Percentiles rank a stretch among this genome's conserved stretches.
Evolutionary conservation across 2,329 filamentous ascomycete genomes (phyloP).

Genomic region (Arthrobotrys iridis): DNA sequence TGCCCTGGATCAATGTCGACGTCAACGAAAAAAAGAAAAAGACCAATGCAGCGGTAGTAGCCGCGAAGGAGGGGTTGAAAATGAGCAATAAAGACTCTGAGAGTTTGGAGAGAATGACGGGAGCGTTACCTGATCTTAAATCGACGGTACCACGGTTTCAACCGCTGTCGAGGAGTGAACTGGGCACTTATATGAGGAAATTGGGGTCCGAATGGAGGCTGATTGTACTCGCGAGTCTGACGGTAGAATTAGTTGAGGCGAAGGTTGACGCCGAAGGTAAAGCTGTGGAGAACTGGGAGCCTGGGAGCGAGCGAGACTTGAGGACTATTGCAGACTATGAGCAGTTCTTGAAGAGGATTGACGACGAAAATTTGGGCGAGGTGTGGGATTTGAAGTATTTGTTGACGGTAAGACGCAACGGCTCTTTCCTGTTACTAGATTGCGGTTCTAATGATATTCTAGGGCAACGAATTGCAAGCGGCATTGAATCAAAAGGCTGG

Average conservation of each 20-base stretch:
- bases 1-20: slow-evolving; percentile 73
- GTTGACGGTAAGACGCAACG: slow-evolving; percentile 55
- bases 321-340: slow-evolving; percentile 67
- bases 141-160: slow-evolving; percentile 63
- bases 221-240: slow-evolving; percentile 74
- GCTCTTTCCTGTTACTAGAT: slow-evolving; percentile 59
- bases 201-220: slow-evolving; percentile 79
- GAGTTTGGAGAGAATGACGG: slow-evolving; percentile 72
- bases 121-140: slow-evolving; percentile 72
- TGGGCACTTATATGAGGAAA: slow-evolving; percentile 67
- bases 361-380: slow-evolving; percentile 66
- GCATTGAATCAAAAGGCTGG: slow-evolving; percentile 76
- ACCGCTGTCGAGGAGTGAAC: slow-evolving; percentile 63
- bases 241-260: slow-evolving; percentile 70
- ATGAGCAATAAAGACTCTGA: slow-evolving; percentile 78
- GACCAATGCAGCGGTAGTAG: slow-evolving; percentile 70
- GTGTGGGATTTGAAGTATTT: slow-evolving; percentile 62
- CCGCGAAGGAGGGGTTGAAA: slow-evolving; percentile 80
- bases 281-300: neutral
- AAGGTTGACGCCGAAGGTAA: neutral
- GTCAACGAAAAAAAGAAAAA: slow-evolving; percentile 61
- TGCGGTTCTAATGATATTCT: slow-evolving; percentile 66
- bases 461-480: slow-evolving; percentile 77
- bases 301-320: slow-evolving; percentile 50
- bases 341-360: slow-evolving; percentile 67